phyloP scores from a whole-genome alignment of 352 stramenopile genomes.

The Pythium myriotylum region DNA sequence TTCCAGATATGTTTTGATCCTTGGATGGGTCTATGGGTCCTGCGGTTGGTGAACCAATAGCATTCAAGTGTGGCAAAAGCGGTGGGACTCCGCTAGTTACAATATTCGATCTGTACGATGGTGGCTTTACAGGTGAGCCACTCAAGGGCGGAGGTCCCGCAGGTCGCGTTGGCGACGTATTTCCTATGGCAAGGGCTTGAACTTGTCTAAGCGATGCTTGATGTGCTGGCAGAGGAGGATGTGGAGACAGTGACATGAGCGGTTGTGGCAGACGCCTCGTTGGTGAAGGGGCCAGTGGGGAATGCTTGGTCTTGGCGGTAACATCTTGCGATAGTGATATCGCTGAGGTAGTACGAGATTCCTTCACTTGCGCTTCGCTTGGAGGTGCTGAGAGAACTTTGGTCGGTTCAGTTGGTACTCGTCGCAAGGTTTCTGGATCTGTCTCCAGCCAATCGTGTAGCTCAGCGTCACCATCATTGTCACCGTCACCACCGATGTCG shows the following conservation, averaged over 20 bases:
- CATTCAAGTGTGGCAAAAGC: slow-evolving; percentile 42
- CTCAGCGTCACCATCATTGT: slow-evolving; percentile 41
- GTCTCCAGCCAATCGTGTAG: slow-evolving; percentile 63
- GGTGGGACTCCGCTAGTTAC: slow-evolving; percentile 36
- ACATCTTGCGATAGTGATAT: slow-evolving; percentile 6
- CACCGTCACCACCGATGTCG: slow-evolving; percentile 18
- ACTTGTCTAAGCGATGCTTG: slow-evolving; percentile 31
- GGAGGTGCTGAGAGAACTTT: not conserved
- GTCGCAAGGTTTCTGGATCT: slow-evolving; percentile 4
- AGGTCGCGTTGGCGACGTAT: slow-evolving; percentile 48
- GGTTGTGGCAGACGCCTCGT: not conserved
- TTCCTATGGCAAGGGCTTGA: slow-evolving; percentile 5
- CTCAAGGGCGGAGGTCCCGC: slow-evolving; percentile 25
- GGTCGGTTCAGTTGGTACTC: not conserved
- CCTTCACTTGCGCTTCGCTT: not conserved
- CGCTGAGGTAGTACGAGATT: not conserved
- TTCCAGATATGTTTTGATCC: slow-evolving; percentile 25
- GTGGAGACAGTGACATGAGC: slow-evolving; percentile 3
- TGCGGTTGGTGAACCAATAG: slow-evolving; percentile 3
- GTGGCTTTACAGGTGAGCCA: slow-evolving; percentile 36
- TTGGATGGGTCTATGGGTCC: not conserved
- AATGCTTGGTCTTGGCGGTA: not conserved
- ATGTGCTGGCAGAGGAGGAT: slow-evolving; percentile 18
- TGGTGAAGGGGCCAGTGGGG: slow-evolving; percentile 5
- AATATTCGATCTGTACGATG: slow-evolving; percentile 57